Percentiles rank a stretch among this genome's conserved stretches.
Conservation (phyloP, 2,329 filamentous ascomycete species). For the Chaetomiaceae sp. region DNA sequence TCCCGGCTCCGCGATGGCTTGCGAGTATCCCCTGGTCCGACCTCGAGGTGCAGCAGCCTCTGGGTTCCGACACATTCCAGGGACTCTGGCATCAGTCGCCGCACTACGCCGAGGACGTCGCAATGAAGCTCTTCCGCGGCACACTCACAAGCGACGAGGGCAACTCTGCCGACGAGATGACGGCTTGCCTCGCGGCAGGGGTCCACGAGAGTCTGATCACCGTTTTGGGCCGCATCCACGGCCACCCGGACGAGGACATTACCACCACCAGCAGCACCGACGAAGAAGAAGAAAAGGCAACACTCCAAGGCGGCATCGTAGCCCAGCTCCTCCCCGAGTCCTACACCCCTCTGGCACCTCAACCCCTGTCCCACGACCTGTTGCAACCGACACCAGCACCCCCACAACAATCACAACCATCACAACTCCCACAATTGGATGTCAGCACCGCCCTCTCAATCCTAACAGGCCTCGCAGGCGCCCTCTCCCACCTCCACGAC, state of each 20-base stretch:
- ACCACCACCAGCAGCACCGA: background rate
- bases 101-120: constrained; percentile 35
- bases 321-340: constrained; percentile 43
- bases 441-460: constrained; percentile 32
- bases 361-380: constrained; percentile 28
- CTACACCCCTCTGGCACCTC: constrained; percentile 37
- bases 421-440: background rate
- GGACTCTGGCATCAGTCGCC: constrained; percentile 34
- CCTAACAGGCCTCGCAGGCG: constrained; percentile 39
- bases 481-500: constrained; percentile 41
- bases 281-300: background rate
- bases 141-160: constrained; percentile 42
- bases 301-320: constrained; percentile 38
- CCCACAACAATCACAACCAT: background rate
- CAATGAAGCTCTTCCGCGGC: constrained; percentile 47
- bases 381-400: constrained; percentile 31
- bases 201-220: constrained; percentile 43
- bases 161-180: constrained; percentile 46
- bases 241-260: constrained; percentile 35
- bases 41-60: constrained; percentile 37
- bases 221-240: constrained; percentile 40
- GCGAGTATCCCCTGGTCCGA: constrained; percentile 39
- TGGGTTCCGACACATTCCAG: constrained; percentile 43
- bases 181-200: constrained; percentile 42
- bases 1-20: constrained; percentile 27